A percentile compares a stretch with the other conserved stretches of the same genome.
These are phyloP conservation scores for Echeveria elegans DNA, from an alignment of 164 flowering plant species.

Conservation along the genomic window DNA sequence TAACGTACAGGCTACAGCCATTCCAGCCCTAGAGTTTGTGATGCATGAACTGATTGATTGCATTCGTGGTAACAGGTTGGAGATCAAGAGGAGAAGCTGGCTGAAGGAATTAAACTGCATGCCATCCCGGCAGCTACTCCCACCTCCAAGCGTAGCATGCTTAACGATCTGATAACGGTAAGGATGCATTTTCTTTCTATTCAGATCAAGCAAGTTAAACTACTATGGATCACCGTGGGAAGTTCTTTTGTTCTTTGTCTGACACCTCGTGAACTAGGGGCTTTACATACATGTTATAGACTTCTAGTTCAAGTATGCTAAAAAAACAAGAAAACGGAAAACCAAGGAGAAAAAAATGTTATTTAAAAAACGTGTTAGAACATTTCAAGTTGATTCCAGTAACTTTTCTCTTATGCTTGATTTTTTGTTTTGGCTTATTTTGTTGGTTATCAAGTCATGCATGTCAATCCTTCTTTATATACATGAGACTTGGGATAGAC, in stretches of 20 bases:
- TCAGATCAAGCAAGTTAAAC: neutral
- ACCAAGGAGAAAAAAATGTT: no score
- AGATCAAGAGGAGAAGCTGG: constrained; percentile 87
- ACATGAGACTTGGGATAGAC: no score
- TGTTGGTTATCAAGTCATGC: neutral
- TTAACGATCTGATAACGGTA: constrained; percentile 86
- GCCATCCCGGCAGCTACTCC: constrained; percentile 65
- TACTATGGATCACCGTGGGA: neutral
- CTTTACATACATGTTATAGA: neutral
- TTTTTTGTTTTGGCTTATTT: neutral
- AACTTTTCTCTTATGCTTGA: no score
- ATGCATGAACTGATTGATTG: neutral
- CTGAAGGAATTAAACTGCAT: constrained; percentile 90
- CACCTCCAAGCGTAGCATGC: constrained; percentile 82
- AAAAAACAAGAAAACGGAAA: no score
- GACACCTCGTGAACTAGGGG: neutral
- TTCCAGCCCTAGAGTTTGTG: neutral
- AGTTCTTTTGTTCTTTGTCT: neutral
- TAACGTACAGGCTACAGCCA: no score
- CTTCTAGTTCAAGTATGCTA: no score
- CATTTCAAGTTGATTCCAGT: no score
- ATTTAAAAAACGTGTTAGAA: no score
- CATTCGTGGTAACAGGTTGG: constrained; percentile 53
- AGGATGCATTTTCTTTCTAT: neutral
- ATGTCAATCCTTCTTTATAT: neutral